Evolutionary conservation across 228 moss, liverwort and hornwort genomes (phyloP), one percentile per base, ranked within the genome.

Genomic region (Sphagnum magellanicum): DNA sequence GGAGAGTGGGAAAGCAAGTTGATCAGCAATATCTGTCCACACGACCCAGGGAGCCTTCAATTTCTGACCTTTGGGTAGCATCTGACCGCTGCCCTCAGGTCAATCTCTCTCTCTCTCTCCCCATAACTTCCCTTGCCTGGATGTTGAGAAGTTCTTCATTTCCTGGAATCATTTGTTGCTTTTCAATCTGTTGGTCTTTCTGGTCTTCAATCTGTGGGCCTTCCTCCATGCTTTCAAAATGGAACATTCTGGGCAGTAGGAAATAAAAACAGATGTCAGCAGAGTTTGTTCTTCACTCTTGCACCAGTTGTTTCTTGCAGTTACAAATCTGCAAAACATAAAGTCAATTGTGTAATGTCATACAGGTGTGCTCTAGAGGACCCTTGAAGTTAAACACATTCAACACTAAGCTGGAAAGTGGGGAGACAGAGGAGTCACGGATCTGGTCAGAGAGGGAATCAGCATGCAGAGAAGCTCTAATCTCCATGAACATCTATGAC

Each of bases 371-470:
- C 12, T 68, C 68, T 1, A 53, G 48, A 58, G 55, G 68, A 47
- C 51, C 16, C 10, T 57, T 68, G 53, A 57, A 68, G 48, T 57
- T 58, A 49, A 68, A 8, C 46, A 17, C 12, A 11, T 14, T 68
- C 5, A 32, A 68, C 55, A 10, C 15, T 47, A 58, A 68, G 53
- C 48, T 4, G 58, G 68, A 32, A 32, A 32, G 32, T 32, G 32
- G 48, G 69, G 69, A 69, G 50, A 46, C 69, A 51, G 59, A 49
- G 59, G 60, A 69, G 49, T 46, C 69, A 49, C 57, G 15, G 58
- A 69, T 69, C 4, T 69, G 69, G 69, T 12, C 69, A 48, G 59
- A 51, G 61, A 61, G 69, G 50, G 60, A 69, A 61, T 69, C 69
- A 0, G 69, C 69, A 6, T 69, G 69, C 12, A 60, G 69, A 50